Evolutionary conservation across 148 eudicot genomes (phyloP).

Genomic region (Euryodendron excelsum): DNA sequence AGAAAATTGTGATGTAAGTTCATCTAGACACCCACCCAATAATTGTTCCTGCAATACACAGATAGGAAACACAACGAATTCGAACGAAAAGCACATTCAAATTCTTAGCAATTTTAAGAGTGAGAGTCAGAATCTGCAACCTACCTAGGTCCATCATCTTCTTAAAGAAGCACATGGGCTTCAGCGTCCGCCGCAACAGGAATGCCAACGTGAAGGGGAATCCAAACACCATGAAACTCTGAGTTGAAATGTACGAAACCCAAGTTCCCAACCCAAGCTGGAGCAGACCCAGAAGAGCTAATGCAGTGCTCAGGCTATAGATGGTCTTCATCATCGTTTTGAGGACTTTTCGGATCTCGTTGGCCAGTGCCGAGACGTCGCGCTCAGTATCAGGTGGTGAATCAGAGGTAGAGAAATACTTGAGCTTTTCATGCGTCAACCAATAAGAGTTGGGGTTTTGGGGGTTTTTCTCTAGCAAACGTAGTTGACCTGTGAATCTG

Average conservation of each 20-base stretch:
- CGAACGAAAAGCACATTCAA: conserved; percentile 64
- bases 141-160: conserved; percentile 90
- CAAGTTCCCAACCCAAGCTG: conserved; percentile 64
- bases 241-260: conserved; percentile 41
- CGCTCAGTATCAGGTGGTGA: conserved; percentile 25
- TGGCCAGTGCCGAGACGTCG: conserved; percentile 57
- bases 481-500: not conserved
- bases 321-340: conserved; percentile 40
- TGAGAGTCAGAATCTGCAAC: conserved; percentile 67
- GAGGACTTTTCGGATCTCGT: conserved; percentile 43
- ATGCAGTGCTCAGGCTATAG: conserved; percentile 30
- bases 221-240: conserved; percentile 58
- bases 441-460: conserved; percentile 1
- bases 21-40: conserved; percentile 45
- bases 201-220: conserved; percentile 73
- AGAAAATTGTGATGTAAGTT: not conserved
- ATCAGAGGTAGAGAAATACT: conserved; percentile 35
- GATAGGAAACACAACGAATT: conserved; percentile 50
- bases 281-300: conserved; percentile 53
- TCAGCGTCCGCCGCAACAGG: conserved; percentile 57
- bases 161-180: conserved; percentile 70
- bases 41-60: conserved; percentile 63
- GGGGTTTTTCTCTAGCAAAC: not conserved
- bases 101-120: conserved; percentile 68
- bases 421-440: not conserved